Base-by-base conservation (phyloP, 768 basidiomycete species). In the Boletus rubescentipes region DNA sequence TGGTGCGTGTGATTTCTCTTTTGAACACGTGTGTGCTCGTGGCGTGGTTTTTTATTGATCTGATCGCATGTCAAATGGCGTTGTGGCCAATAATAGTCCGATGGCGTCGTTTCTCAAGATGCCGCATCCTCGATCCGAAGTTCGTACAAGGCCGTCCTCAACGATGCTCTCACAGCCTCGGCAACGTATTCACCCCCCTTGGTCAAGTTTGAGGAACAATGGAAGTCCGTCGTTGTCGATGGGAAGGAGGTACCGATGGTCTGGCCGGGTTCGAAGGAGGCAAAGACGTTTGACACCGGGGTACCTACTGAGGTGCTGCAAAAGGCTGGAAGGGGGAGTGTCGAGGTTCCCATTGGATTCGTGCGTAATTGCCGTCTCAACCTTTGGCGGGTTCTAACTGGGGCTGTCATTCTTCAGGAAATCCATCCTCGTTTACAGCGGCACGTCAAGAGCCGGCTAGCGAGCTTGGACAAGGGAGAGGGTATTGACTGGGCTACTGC, bases 401-500 rank as follows among this genome's bases (percentile, higher is more conserved):
- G 20, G 45, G 12, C 15, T 21, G 3, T 6, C 31, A 39, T 57
- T 50, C 14, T 53, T 30, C 61, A 92, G 91, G 86, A 87, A 60
- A 81, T 93, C 31, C 93, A 95, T 63, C 72, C 86, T 8, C 84
- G 93, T 48, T 68, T 94, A 43, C 82, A 86, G 50, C 72, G 93
- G 8, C 93, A 94, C 61, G 83, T 92, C 39, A 90, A 88, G 75
- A 80, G 80, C 62, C 79, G 93, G 5, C 60, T 93, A n/a, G 77
- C 82, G 59, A 84, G 83, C 42, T 69, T 94, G 18, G 82, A 89
- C 46, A 75, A 73, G 32, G 89, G 84, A 2, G 75, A 75, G n/a
- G 88, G 87, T 1, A 70, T 97, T 31, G 93, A 95, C 67, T 96
- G 91, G 80, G 90, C 91, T 0, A 91, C 90, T 39, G 93, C 91